Conservation (phyloP, 169 alveolate genomes). For the Eimeria sp. region DNA sequence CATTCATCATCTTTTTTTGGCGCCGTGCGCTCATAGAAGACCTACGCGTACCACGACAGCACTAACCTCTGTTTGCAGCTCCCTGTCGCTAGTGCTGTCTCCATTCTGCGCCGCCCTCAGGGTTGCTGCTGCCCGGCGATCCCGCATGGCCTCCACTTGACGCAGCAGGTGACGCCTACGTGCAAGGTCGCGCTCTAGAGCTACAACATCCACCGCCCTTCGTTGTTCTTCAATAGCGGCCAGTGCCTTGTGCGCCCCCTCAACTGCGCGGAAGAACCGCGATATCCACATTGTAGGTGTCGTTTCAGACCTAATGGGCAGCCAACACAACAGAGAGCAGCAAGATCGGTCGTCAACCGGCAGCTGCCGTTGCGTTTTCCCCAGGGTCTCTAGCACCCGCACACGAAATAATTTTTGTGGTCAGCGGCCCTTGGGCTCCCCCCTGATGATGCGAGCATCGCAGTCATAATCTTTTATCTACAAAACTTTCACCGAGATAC, state of each 20-base stretch:
- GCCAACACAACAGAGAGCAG: background rate
- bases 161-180: conserved; percentile 52
- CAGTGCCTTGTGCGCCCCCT: conserved; percentile 50
- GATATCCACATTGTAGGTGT: conserved; percentile 65
- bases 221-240: conserved; percentile 39
- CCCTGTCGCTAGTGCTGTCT: background rate
- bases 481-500: background rate
- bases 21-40: background rate
- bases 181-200: conserved; percentile 37
- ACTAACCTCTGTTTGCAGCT: conserved; percentile 18
- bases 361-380: background rate
- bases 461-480: too few species aligned
- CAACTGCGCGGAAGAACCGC: conserved; percentile 67
- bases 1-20: background rate
- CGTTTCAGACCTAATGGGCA: conserved; percentile 21
- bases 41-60: background rate
- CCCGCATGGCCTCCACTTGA: conserved; percentile 32
- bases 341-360: background rate
- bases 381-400: background rate
- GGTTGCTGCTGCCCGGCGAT: conserved; percentile 37
- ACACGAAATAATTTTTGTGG: background rate
- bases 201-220: conserved; percentile 24
- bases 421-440: background rate
- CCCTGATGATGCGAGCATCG: background rate
- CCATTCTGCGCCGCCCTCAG: background rate